A percentile compares a stretch with the other conserved stretches of the same genome.
phyloP scores from a whole-genome alignment of 148 eudicot species.

The Drosera capensis region DNA sequence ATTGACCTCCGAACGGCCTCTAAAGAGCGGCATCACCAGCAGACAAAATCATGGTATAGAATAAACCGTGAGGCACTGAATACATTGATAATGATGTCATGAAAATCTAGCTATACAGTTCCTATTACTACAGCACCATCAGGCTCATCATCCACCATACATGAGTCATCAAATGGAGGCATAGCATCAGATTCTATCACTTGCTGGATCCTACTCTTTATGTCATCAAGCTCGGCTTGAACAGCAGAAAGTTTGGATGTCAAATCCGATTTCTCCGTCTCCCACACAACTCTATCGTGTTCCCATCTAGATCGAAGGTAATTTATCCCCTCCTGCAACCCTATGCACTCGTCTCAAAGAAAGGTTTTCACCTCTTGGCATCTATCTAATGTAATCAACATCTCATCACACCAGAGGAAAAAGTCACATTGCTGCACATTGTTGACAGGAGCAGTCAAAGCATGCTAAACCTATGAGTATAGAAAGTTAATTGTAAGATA shows the following conservation, averaged over 20 bases:
- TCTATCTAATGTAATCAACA: constrained; percentile 18
- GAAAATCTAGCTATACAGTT: constrained; percentile 6
- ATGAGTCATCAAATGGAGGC: constrained; percentile 15
- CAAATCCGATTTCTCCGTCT: constrained; percentile 25
- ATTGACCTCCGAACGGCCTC: too few relatives aligned
- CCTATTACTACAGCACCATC: constrained; percentile 3
- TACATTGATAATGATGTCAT: too few relatives aligned
- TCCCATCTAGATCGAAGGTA: constrained; percentile 20
- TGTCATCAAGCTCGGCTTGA: constrained; percentile 26
- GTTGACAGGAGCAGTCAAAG: constrained; percentile 1
- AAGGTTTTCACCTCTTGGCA: constrained; percentile 18
- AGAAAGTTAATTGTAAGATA: neutral
- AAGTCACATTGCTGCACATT: constrained; percentile 33
- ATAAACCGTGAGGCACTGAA: neutral
- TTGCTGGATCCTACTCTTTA: constrained; percentile 18
- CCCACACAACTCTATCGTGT: constrained; percentile 25
- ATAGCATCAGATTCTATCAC: constrained; percentile 25
- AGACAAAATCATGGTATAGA: neutral
- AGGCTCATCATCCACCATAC: constrained; percentile 1
- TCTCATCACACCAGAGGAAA: constrained; percentile 29
- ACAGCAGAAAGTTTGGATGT: constrained; percentile 15
- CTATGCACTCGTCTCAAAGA: constrained; percentile 26
- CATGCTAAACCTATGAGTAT: neutral
- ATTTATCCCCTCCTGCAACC: constrained; percentile 23
- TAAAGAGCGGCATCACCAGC: too few relatives aligned